Evolutionary conservation across 768 basidiomycete species (phyloP).

Genomic region (Auricularia sp.): DNA sequence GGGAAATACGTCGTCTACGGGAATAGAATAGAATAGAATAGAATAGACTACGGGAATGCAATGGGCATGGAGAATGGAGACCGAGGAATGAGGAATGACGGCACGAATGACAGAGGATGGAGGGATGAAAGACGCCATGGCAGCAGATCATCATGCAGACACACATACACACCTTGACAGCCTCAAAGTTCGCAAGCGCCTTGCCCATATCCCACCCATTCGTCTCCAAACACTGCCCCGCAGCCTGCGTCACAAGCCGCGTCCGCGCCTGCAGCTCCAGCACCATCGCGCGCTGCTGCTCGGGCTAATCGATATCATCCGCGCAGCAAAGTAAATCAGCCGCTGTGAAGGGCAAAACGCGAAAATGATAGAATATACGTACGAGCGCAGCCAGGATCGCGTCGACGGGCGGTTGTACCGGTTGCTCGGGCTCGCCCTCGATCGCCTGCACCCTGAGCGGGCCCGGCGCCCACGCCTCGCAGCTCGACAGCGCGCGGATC

Average conservation of each 20-base stretch:
- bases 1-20: too few species aligned
- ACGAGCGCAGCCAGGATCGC: constrained; percentile 46
- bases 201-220: constrained; percentile 77
- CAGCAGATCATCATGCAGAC: neutral
- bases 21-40: too few species aligned
- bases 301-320: constrained; percentile 35
- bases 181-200: constrained; percentile 77
- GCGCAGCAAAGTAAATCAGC: constrained; percentile 10
- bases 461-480: constrained; percentile 69
- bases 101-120: too few species aligned
- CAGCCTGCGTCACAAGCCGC: constrained; percentile 65
- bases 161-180: constrained; percentile 62
- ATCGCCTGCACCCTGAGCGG: constrained; percentile 60
- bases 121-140: too few species aligned
- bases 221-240: constrained; percentile 74
- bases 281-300: constrained; percentile 60
- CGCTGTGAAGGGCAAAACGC: too few species aligned
- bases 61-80: too few species aligned
- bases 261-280: constrained; percentile 64
- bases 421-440: constrained; percentile 9
- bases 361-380: constrained; percentile 19
- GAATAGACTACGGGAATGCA: too few species aligned
- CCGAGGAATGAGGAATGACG: too few species aligned
- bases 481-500: constrained; percentile 74
- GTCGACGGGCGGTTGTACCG: neutral